A percentile compares a stretch with the other conserved stretches of the same genome.
Evolutionary conservation across 345 rosid species (phyloP).

Genomic region (Toxicodendron radicans): DNA sequence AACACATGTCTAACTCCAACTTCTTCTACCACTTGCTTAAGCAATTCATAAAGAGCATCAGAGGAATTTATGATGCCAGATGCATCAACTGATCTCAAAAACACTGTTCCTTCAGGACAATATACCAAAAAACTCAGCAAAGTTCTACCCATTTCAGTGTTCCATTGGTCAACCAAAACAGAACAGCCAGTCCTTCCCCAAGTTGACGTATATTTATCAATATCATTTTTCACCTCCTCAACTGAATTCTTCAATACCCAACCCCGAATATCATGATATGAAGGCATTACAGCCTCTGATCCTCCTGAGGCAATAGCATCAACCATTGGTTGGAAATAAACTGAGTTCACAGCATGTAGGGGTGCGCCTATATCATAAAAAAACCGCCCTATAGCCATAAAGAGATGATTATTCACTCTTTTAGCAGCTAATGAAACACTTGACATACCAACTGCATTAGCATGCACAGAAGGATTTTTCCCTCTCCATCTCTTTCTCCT

Average conservation of each 20-base stretch:
- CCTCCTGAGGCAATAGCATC: conserved; percentile 66
- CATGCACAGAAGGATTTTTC: conserved; percentile 30
- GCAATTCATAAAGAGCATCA: conserved; percentile 54
- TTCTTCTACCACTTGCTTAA: conserved; percentile 76
- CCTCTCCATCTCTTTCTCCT: conserved; percentile 50
- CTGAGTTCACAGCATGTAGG: conserved; percentile 63
- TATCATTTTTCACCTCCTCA: conserved; percentile 65
- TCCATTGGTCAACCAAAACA: conserved; percentile 66
- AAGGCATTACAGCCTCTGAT: conserved; percentile 44
- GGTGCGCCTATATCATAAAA: conserved; percentile 78
- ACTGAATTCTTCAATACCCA: conserved; percentile 66
- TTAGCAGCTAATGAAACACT: conserved; percentile 31
- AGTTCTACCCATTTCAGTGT: conserved; percentile 41
- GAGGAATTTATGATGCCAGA: conserved; percentile 47
- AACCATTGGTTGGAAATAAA: conserved; percentile 64
- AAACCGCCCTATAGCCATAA: conserved; percentile 64
- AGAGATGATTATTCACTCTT: conserved; percentile 37
- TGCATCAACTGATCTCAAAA: conserved; percentile 61
- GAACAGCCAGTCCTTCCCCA: conserved; percentile 86
- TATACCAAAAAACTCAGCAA: conserved; percentile 58
- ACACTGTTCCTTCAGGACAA: conserved; percentile 69
- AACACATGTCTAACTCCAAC: conserved; percentile 68
- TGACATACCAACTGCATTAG: conserved; percentile 25
- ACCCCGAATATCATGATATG: conserved; percentile 64
- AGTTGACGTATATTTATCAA: conserved; percentile 30